A percentile compares a stretch with the other conserved stretches of the same genome.
phyloP scores from a whole-genome alignment of 192 early-diverging fungal genomes.

The Funneliformis mosseae region DNA sequence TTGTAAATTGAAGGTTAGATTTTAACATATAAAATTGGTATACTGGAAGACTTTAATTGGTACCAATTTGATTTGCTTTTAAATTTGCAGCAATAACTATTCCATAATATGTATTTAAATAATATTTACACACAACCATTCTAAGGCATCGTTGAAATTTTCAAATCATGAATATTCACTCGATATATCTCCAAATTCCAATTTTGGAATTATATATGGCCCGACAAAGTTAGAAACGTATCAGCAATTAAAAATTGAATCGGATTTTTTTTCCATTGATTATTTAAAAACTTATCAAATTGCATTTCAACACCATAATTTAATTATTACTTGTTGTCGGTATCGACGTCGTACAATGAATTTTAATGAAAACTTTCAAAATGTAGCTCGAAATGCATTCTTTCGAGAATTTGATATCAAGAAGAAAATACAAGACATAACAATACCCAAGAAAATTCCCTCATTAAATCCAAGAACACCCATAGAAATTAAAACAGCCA shows the following conservation, averaged over 20 bases:
- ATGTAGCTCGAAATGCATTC: conserved; percentile 64
- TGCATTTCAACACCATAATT: conserved; percentile 73
- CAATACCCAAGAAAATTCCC: conserved; percentile 91
- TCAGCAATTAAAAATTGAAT: conserved; percentile 89
- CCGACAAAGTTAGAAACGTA: conserved; percentile 80
- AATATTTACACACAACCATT: conserved; percentile 94
- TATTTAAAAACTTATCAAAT: conserved; percentile 67
- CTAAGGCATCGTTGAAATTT: conserved; percentile 83
- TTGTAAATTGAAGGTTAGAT: not conserved
- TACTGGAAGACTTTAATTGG: not conserved
- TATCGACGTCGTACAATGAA: conserved; percentile 89
- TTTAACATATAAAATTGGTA: not conserved
- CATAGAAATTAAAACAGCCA: conserved; percentile 85
- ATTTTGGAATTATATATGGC: conserved; percentile 65
- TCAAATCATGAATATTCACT: conserved; percentile 73
- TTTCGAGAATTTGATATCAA: conserved; percentile 74
- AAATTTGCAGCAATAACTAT: conserved; percentile 43
- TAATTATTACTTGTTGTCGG: conserved; percentile 90
- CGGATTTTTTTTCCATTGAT: conserved; percentile 67
- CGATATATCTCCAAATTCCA: conserved; percentile 59
- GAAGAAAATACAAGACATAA: conserved; percentile 95
- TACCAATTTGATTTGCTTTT: not conserved
- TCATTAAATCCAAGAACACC: conserved; percentile 91
- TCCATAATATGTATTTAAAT: conserved; percentile 77
- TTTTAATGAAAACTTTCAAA: conserved; percentile 67